Percentiles rank a stretch among this genome's conserved stretches.
These are phyloP conservation scores for slime mould (Dictyostelium discoideum) DNA, from an alignment of 78 protist species.

Conservation along the genomic window dicty_2.7 NC_007091.3:3128001-3128500, in stretches of 20 bases:
- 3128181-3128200: slow-evolving; percentile 15
- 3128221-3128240: background rate
- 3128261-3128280: background rate
- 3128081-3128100: background rate
- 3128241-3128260: background rate
- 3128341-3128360: background rate
- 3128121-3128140: background rate
- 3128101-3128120: background rate
- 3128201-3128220: background rate
- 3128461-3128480: background rate
- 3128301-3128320: background rate
- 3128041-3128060: background rate
- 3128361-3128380: background rate
- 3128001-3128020: background rate
- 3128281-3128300: background rate
- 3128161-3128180: background rate
- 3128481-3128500: background rate
- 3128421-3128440: background rate
- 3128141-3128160: background rate
- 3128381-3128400: background rate
- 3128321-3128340: background rate
- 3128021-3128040: slow-evolving; percentile 1
- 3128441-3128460: background rate
- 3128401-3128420: background rate
- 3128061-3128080: background rate